Evolutionary conservation across 108 stramenopile species (phyloP).

Genomic region (Pelagomonas calceolata): DNA sequence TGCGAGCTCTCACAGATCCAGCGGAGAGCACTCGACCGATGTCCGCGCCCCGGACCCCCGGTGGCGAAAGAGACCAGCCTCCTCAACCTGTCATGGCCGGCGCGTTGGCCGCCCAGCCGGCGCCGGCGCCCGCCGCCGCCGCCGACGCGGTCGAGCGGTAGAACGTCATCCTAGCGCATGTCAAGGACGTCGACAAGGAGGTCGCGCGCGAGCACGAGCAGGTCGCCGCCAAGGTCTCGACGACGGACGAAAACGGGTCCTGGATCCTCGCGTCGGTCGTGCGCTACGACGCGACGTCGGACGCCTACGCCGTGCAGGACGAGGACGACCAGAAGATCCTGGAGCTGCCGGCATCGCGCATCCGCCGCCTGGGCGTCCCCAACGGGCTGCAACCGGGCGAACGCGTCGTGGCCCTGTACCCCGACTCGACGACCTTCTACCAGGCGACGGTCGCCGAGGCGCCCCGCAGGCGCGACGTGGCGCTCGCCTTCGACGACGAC

Average conservation of each 20-base stretch:
- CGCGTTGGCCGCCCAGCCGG: too few species aligned
- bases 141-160: too few species aligned
- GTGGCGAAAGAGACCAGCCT: too few species aligned
- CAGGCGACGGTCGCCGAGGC: constrained; percentile 68
- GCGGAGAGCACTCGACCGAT: too few species aligned
- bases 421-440: constrained; percentile 92
- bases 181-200: not conserved
- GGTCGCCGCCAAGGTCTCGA: constrained; percentile 87
- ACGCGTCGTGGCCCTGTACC: constrained; percentile 91
- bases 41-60: too few species aligned
- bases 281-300: constrained; percentile 68
- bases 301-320: constrained; percentile 89
- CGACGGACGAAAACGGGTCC: constrained; percentile 84
- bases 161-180: too few species aligned
- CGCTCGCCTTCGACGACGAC: constrained; percentile 90
- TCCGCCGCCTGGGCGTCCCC: constrained; percentile 73
- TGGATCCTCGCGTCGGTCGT: constrained; percentile 86
- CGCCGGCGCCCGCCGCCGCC: too few species aligned
- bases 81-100: too few species aligned
- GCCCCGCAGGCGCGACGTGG: constrained; percentile 80
- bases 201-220: constrained; percentile 50
- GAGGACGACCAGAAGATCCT: constrained; percentile 84
- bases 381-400: constrained; percentile 60
- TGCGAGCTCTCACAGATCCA: too few species aligned
- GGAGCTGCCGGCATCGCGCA: constrained; percentile 78